Evolutionary conservation across 139 green algal species (phyloP), one percentile per base, ranked within the genome.

Genomic region (Micromonas commoda): DNA sequence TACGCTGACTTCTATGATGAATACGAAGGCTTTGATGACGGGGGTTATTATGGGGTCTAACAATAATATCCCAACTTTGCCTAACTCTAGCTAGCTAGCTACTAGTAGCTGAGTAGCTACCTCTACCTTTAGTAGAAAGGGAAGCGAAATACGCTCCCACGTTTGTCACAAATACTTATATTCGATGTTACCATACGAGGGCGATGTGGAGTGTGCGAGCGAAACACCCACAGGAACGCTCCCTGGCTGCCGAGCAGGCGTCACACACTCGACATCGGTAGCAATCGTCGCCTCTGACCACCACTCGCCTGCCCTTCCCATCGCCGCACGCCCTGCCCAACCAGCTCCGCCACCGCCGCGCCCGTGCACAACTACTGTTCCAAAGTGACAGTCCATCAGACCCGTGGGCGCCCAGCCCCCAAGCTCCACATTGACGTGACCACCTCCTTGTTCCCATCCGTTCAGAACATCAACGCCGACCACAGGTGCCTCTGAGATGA

Each of bases 261-360:
- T 51, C 23, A 71, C 64, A 29, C 64, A 71, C 28, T 71, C 64
- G 28, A 71, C 28, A 19, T 71, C 29, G 23, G 64, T 71, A 2
- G 13, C 64, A 13, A 51, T 29, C 13, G 64, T 51, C 2, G 64
- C 32, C 3, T 39, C 29, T 4, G 26, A 51, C 64, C 64, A 71
- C 64, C 64, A 71, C 64, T 71, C 26, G 28, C 26, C 32, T 3
- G 28, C 4, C 23, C 29, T 32, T 19, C 26, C 32, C 32, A 71
- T 23, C 21, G 64, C 32, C 3, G 64, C 64, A 3, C 33, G 32
- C 13, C n/a, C 24, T 26, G 26, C 23, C 64, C 26, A 32, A 16
- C 64, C 64, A 3, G 32, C 32, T 3, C 64, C 64, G 29, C 33
- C 29, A 3, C 64, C 64, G 2, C 26, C 64, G 38, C 64, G n/a